Conservation (phyloP, 495 filamentous ascomycete species). For the Bathelium albidoporum region DNA sequence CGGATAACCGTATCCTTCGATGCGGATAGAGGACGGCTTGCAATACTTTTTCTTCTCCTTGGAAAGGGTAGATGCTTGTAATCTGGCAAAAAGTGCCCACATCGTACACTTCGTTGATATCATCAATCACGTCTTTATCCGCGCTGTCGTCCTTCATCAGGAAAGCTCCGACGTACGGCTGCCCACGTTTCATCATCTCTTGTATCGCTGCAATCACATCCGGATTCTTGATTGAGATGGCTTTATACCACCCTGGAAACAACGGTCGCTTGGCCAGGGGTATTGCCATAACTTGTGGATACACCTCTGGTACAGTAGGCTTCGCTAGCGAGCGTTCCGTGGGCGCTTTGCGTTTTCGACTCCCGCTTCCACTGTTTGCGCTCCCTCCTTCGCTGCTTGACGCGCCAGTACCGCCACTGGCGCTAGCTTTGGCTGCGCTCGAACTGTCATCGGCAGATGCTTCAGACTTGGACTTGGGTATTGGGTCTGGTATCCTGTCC, state of each 20-base stretch:
- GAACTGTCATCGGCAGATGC: constrained; percentile 18
- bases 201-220: constrained; percentile 82
- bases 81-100: constrained; percentile 96
- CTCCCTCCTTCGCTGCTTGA: background rate
- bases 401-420: constrained; percentile 37
- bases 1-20: constrained; percentile 81
- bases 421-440: constrained; percentile 35
- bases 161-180: constrained; percentile 96
- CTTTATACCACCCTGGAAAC: constrained; percentile 98
- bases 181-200: constrained; percentile 95
- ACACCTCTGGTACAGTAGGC: constrained; percentile 81
- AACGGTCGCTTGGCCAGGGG: constrained; percentile 92
- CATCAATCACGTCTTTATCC: constrained; percentile 84
- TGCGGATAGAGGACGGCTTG: constrained; percentile 95
- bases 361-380: constrained; percentile 37
- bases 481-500: constrained; percentile 38
- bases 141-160: constrained; percentile 91
- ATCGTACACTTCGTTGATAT: constrained; percentile 79
- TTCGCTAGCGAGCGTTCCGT: constrained; percentile 72
- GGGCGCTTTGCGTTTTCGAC: constrained; percentile 48
- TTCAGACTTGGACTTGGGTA: constrained; percentile 18
- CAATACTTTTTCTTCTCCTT: constrained; percentile 59
- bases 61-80: constrained; percentile 83
- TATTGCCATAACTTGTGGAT: constrained; percentile 97
- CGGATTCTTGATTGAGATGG: constrained; percentile 85